phyloP scores from a whole-genome alignment of 805 yeast genomes.

The Clavispora phyllophila region DNA sequence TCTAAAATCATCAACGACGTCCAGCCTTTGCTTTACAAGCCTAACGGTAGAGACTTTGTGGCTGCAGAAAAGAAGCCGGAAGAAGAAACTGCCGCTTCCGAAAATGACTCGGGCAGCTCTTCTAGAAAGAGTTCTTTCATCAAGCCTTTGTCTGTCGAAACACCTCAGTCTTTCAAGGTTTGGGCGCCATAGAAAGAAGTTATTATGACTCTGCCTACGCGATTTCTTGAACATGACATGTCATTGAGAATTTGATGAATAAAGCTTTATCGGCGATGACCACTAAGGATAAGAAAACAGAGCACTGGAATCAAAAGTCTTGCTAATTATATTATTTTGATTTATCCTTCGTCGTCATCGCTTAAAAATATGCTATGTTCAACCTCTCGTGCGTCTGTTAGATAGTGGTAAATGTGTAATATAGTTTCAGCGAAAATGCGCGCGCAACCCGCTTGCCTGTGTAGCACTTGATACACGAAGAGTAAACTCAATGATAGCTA shows the following conservation, averaged over 20 bases:
- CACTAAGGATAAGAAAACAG: too few relatives aligned
- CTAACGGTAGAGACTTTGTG: slow-evolving; percentile 22
- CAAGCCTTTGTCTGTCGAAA: slow-evolving; percentile 35
- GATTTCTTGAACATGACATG: background rate
- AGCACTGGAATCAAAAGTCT: too few relatives aligned
- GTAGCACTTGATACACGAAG: background rate
- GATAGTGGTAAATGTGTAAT: background rate
- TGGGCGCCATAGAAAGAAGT: slow-evolving; percentile 37
- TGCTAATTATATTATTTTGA: too few relatives aligned
- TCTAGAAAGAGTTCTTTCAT: slow-evolving; percentile 6
- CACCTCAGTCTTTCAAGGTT: slow-evolving; percentile 40
- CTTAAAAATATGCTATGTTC: too few relatives aligned
- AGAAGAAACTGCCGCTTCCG: slow-evolving; percentile 5
- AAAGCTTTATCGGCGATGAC: too few relatives aligned
- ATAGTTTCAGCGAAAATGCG: background rate
- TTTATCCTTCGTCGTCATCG: too few relatives aligned
- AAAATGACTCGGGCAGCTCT: slow-evolving; percentile 3
- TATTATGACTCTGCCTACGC: background rate
- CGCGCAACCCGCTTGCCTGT: background rate
- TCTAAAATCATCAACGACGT: slow-evolving; percentile 25
- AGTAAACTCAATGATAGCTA: background rate
- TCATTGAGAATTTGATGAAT: too few relatives aligned
- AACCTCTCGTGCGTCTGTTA: background rate
- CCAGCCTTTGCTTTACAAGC: slow-evolving; percentile 29
- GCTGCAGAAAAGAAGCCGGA: slow-evolving; percentile 7